Percentiles rank a stretch among this genome's conserved stretches.
These are phyloP conservation scores for Gaultheria prostrata DNA, from an alignment of 148 eudicot species.

Conservation along the genomic window DNA sequence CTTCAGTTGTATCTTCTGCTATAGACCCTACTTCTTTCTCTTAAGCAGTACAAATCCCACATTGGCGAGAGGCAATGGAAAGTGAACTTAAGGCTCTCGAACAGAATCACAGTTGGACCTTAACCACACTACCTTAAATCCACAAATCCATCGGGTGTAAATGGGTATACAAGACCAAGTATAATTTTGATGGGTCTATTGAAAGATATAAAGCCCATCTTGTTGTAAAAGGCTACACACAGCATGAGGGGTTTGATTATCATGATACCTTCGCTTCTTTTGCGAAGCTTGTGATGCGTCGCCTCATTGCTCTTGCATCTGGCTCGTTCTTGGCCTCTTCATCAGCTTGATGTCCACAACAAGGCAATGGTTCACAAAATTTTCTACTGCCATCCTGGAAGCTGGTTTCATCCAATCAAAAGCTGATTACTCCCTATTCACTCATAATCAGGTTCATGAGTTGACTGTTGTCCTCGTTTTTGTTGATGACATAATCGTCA, in stretches of 20 bases:
- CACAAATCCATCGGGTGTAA: not conserved
- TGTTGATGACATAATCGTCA: not conserved
- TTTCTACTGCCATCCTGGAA: not conserved
- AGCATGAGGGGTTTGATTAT: not conserved
- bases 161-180: slow-evolving; percentile 8
- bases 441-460: not conserved
- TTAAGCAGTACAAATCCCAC: too few relatives aligned
- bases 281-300: not conserved
- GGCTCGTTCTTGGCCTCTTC: not conserved
- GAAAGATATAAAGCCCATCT: not conserved
- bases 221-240: not conserved
- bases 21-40: too few relatives aligned
- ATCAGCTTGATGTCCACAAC: not conserved
- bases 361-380: not conserved
- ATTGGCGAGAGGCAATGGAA: too few relatives aligned
- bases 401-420: not conserved
- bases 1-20: too few relatives aligned
- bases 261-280: not conserved
- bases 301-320: not conserved
- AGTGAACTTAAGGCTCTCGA: not conserved
- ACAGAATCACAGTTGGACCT: not conserved
- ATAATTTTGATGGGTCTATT: not conserved
- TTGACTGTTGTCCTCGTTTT: not conserved
- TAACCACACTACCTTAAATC: not conserved
- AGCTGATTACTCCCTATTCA: not conserved